These are phyloP conservation scores for Hanseniaspora uvarum DNA, from an alignment of 1,139 yeast species.

Conservation along the genomic window DNA sequence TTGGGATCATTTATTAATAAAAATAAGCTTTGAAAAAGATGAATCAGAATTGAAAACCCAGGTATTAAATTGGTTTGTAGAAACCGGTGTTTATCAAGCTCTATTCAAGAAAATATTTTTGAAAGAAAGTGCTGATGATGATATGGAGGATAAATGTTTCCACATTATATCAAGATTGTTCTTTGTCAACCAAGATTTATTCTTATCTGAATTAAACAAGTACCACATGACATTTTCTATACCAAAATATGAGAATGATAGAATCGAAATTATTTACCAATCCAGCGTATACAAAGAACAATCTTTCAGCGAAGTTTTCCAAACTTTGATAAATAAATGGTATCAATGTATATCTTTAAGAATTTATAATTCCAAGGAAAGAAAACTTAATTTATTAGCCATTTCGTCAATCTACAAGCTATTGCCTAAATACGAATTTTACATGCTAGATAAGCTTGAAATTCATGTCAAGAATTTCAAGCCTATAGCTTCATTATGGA, in stretches of 20 bases:
- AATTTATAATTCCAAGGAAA: slow-evolving; percentile 49
- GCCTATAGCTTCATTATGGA: slow-evolving; percentile 43
- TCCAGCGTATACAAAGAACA: slow-evolving; percentile 25
- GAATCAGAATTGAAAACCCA: slow-evolving; percentile 25
- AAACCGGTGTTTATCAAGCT: slow-evolving; percentile 24
- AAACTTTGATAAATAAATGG: slow-evolving; percentile 32
- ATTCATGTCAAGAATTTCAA: slow-evolving; percentile 30
- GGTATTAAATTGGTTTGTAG: slow-evolving; percentile 25
- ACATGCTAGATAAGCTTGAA: slow-evolving; percentile 4
- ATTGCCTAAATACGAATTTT: slow-evolving; percentile 19
- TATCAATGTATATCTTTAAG: slow-evolving; percentile 26
- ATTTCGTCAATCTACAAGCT: slow-evolving; percentile 31
- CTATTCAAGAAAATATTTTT: slow-evolving; percentile 27
- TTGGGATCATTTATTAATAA: slow-evolving; percentile 41
- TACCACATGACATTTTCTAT: slow-evolving; percentile 22
- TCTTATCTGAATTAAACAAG: slow-evolving; percentile 34
- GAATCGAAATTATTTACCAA: slow-evolving; percentile 21
- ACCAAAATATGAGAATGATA: slow-evolving; percentile 15
- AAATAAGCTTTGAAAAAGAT: slow-evolving; percentile 25
- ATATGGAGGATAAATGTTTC: slow-evolving; percentile 41
- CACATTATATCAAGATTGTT: slow-evolving; percentile 47
- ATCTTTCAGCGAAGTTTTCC: slow-evolving; percentile 24
- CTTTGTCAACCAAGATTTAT: slow-evolving; percentile 39
- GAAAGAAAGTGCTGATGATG: slow-evolving; percentile 28
- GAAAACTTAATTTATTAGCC: slow-evolving; percentile 55